Evolutionary conservation across 1,139 yeast species (phyloP).

Genomic region (Pneumocystis jirovecii): DNA sequence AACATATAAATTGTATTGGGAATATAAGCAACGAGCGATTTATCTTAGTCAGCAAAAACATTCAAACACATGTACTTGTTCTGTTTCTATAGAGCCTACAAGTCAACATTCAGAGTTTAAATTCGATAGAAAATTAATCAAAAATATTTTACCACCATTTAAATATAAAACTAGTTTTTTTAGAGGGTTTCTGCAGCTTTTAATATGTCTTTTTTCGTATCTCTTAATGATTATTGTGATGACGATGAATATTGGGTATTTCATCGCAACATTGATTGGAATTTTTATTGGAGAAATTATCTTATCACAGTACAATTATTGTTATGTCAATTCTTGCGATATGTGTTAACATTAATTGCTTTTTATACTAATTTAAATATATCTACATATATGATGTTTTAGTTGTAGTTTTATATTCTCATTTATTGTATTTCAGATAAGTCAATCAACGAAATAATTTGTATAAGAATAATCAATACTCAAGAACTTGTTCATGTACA

Average conservation of each 20-base stretch:
- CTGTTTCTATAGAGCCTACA: not conserved
- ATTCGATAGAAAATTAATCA: not conserved
- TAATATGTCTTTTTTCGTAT: not conserved
- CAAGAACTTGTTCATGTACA: no score
- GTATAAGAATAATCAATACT: no score
- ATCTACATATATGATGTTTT: conserved; percentile 1
- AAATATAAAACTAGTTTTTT: not conserved
- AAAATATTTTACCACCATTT: not conserved
- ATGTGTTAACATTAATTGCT: not conserved
- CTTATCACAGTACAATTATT: conserved; percentile 16
- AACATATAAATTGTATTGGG: not conserved
- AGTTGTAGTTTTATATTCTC: conserved; percentile 4
- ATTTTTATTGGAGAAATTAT: conserved; percentile 19
- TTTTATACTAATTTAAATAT: not conserved
- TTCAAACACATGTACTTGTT: not conserved
- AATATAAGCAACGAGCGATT: not conserved
- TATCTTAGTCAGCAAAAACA: not conserved
- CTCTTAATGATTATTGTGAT: conserved; percentile 19
- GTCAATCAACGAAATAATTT: no score
- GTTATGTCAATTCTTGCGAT: not conserved
- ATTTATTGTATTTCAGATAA: not conserved
- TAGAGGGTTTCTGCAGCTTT: not conserved
- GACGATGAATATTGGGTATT: conserved; percentile 21
- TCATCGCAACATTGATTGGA: conserved; percentile 19
- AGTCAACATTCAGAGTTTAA: not conserved